These are phyloP conservation scores for Ramaria rubella DNA, from an alignment of 768 basidiomycete genomes.

Conservation along the genomic window DNA sequence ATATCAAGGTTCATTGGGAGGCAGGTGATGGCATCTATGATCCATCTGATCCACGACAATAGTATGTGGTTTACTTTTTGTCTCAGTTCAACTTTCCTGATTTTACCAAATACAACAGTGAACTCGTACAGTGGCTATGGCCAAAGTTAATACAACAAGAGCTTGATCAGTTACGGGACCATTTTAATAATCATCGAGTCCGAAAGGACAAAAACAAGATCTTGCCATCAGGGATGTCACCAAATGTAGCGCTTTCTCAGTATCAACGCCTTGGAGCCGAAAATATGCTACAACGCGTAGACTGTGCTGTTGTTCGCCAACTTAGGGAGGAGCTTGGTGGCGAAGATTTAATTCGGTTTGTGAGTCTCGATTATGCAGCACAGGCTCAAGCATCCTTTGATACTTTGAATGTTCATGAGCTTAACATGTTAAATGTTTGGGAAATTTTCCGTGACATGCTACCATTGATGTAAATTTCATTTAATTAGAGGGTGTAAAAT, in stretches of 20 bases:
- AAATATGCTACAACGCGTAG: constrained; percentile 24
- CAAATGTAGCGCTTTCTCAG: constrained; percentile 26
- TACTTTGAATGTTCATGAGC: no score
- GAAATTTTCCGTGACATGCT: no score
- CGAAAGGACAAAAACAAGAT: constrained; percentile 28
- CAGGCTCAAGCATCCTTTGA: constrained; percentile 17
- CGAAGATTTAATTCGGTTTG: constrained; percentile 27
- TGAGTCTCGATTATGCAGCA: constrained; percentile 21
- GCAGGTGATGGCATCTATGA: constrained; percentile 15
- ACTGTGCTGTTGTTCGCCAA: constrained; percentile 19
- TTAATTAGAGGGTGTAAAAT: no score
- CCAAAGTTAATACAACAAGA: constrained; percentile 15
- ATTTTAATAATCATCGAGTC: constrained; percentile 23
- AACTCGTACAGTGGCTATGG: constrained; percentile 23
- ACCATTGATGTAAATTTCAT: no score
- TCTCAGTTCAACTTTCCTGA: neutral
- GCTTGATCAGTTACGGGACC: constrained; percentile 13
- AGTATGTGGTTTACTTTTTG: constrained; percentile 20
- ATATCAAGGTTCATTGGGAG: constrained; percentile 21
- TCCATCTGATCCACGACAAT: constrained; percentile 19
- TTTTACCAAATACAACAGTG: constrained; percentile 12
- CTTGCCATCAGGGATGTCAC: constrained; percentile 31
- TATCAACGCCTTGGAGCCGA: constrained; percentile 21
- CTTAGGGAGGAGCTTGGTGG: constrained; percentile 30
- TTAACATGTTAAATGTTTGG: no score